These are phyloP conservation scores for Botrytis pseudocinerea DNA, from an alignment of 2,329 filamentous ascomycete genomes.

Conservation along the genomic window DNA sequence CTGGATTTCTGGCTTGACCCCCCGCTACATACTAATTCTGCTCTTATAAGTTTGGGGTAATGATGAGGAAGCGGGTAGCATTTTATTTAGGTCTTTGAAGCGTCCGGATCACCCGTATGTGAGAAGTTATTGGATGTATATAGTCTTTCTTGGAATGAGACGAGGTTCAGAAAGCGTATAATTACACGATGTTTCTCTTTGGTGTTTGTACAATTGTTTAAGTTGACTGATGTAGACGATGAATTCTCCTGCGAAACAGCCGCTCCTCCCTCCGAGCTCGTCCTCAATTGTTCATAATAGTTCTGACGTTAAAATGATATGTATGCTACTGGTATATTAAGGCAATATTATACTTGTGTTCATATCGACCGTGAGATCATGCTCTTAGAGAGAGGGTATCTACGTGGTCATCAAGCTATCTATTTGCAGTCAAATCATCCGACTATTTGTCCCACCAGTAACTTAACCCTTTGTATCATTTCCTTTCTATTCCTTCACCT, in stretches of 20 bases:
- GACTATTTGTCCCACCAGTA: not conserved
- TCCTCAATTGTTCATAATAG: not conserved
- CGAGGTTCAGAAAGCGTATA: not conserved
- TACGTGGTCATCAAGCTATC: constrained; percentile 3
- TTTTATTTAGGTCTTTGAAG: not conserved
- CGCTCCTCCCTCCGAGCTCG: too few species aligned
- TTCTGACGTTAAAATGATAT: not conserved
- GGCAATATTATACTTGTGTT: not conserved
- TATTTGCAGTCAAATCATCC: not conserved
- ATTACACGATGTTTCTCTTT: not conserved
- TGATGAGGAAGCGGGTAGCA: not conserved
- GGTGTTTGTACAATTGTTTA: not conserved
- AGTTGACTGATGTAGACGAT: too few species aligned
- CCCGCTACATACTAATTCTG: not conserved
- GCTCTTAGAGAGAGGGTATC: constrained; percentile 3
- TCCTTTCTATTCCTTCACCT: constrained; percentile 10
- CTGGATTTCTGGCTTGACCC: not conserved
- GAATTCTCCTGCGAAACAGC: not conserved
- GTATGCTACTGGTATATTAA: not conserved
- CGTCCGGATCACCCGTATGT: not conserved
- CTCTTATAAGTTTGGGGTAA: not conserved
- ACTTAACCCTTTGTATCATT: not conserved
- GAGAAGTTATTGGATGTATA: not conserved
- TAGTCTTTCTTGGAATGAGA: not conserved
- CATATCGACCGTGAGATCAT: constrained; percentile 16